Evolutionary conservation across 108 stramenopile genomes (phyloP), one percentile per base, ranked within the genome.

Genomic region (Pseudonitzschia pungens): DNA sequence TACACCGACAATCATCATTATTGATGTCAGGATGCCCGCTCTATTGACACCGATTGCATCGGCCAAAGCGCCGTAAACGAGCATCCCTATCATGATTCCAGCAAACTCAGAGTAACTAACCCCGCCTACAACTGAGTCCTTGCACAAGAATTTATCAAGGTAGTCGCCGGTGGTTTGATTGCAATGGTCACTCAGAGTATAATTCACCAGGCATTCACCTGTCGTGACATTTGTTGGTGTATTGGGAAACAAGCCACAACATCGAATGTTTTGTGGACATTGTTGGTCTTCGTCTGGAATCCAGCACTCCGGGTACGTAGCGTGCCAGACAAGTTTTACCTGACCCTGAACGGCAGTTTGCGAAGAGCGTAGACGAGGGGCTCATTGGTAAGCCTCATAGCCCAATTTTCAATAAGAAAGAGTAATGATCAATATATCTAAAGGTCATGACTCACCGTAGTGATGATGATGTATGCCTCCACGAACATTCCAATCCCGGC

Each of bases 21-120:
- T 51, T 31, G 51, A 71, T 40, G 28, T 28, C 18, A 65, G 18
- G 18, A 71, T 18, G 15, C 22, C 45, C 66, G 65, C 77, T 29
- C n/a, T 18, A 16, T 68, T 58, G 14, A 42, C 29, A 45, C 77
- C 77, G 22, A 77, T 51, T 7, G 22, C 1, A 40, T 77, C 71
- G 4, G 71, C 71, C 18, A 77, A 36, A 28, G 42, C 53, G 10
- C 71, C 77, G 51, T 72, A 73, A 16, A 64, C 54, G 12, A 77
- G 20, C 77, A 78, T 73, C 6, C 77, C 77, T 54, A 78, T 33
- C 72, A 78, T 78, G 36, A 78, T 67, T 12, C 77, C 77, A 21
- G 72, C 72, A 55, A 78, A 77, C 36, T 77, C 76, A 29, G 62
- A 62, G 63, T 77, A 77, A 22, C 59, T 64, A 11, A 77, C 24